Base-by-base conservation (phyloP, 2,329 filamentous ascomycete species). In the Beauveria sp. region DNA sequence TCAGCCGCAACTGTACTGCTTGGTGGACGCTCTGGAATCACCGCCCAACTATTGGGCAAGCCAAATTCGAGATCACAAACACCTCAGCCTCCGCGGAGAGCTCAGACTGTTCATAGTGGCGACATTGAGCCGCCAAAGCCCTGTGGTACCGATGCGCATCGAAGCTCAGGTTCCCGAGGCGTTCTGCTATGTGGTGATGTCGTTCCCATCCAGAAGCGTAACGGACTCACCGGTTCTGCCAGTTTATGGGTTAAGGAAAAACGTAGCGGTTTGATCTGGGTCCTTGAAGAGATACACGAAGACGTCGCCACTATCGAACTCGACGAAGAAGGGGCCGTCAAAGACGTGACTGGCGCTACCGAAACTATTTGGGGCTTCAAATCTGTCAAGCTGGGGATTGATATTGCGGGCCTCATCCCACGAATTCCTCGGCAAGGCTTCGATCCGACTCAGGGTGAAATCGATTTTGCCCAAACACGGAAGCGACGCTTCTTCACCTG, bases 241-340 rank as follows among this genome's bases (percentile, higher is more conserved):
- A 97, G 92, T 74, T 78, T 99, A 44, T 99, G 94, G 94, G 94
- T 99, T 3, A 99, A 99, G 77, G 94, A 99, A 74, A 99, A 99
- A 75, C 85, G 88, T 54, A 87, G 91, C 57, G 92, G 93, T 10
- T 76, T 99, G 63, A 97, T 99, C 63, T 99, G 94, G 94, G 94
- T 99, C 9, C 77, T 99, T 2, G 94, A 99, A 72, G 94, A 99
- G 75, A 97, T 99, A 63, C 91, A 93, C 60, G 94, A 99, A 74
- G 92, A 99, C 71, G 87, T 94, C 44, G 92, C 90, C 4, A 84
- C 85, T 63, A 75, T 99, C 48, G 82, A 80, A 12, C 81, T 96
- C 22, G 90, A 96, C 70, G 87, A 92, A 61, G 86, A 91, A 30
- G 92, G 91, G 47, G 81, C 83, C 48, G 83, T 97, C 20, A 81